Base-by-base conservation (phyloP, 179 eudicot species). In the Beta corolliflora region DNA sequence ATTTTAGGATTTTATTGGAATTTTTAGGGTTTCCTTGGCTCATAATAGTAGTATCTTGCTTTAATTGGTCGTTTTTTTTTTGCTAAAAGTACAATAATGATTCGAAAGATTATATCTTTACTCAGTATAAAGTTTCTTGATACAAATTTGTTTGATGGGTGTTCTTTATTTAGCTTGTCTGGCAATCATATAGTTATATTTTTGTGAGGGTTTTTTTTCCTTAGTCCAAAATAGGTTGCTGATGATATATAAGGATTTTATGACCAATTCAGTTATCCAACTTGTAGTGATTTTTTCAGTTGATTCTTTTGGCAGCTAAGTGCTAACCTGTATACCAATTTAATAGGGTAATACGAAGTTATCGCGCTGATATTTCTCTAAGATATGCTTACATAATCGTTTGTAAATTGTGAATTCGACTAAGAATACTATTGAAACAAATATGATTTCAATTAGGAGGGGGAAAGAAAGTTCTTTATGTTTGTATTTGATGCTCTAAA, bases 1-100 rank as follows among this genome's bases (percentile, higher is more conserved):
- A 25, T 55, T 59, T 45, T 46, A 73, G 81, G 78, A 18, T 21
- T 72, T 61, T n/a, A 11, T 70, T n/a, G 58, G 29, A 10, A 67
- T 56, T 10, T 15, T 46, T 77, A 45, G 71, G 71, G 79, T 60
- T 76, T 52, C 13, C 11, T 12, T 53, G 5, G 13, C 41, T 36
- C 41, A 36, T 36, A 36, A 36, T 36, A 2, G 41, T 3, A 36
- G 41, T 36, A 36, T 36, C 41, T 36, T 36, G 41, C 41, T 36
- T 36, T 36, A 36, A 36, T 36, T 36, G 41, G 41, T 2, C 3
- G 4, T 36, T 36, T 36, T 36, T 36, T 36, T 0, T 36, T 36
- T 36, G 41, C 60, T 54, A 23, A 6, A 21, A 9, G 13, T 23
- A 65, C 16, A 7, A 65, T 65, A 3, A 21, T 25, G 2, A 6